Percentiles rank a stretch among this genome's conserved stretches.
phyloP scores from a whole-genome alignment of 768 basidiomycete species.

The Agrocybe chaxingu region DNA sequence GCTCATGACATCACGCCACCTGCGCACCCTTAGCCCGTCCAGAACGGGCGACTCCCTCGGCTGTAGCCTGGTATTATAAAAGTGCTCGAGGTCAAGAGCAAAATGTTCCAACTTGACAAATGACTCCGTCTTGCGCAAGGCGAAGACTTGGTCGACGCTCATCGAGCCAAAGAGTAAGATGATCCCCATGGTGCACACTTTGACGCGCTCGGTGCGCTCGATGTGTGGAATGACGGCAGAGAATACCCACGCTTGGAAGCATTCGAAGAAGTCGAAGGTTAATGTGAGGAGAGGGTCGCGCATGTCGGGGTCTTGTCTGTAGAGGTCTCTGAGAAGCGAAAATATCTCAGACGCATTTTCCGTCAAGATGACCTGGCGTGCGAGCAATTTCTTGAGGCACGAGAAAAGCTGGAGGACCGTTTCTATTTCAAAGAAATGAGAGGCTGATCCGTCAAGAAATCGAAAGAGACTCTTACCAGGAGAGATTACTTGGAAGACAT shows the following conservation, averaged over 20 bases:
- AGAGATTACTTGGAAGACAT: conserved; percentile 4
- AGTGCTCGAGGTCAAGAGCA: not conserved
- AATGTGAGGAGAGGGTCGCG: not conserved
- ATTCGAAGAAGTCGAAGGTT: conserved; percentile 8
- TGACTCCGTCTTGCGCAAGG: not conserved
- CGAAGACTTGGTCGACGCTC: not conserved
- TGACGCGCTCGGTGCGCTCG: not conserved
- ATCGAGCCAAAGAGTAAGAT: conserved; percentile 6
- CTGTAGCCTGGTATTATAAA: not conserved
- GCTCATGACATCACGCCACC: conserved; percentile 8
- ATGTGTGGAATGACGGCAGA: not conserved
- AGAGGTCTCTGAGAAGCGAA: conserved; percentile 8
- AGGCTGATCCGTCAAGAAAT: no score
- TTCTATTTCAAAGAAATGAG: conserved; percentile 1
- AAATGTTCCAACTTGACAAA: conserved; percentile 7
- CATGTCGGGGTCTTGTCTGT: not conserved
- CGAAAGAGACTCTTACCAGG: not conserved
- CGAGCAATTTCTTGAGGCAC: conserved; percentile 3
- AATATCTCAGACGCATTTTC: conserved; percentile 11
- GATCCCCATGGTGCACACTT: conserved; percentile 9
- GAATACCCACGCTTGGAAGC: conserved; percentile 7
- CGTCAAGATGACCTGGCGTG: conserved; percentile 1
- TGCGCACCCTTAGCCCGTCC: conserved; percentile 4
- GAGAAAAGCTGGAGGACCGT: conserved; percentile 6
- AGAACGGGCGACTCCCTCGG: not conserved